phyloP scores from a whole-genome alignment of 2,329 filamentous ascomycete species.

The Ambrosiella cleistominuta region DNA sequence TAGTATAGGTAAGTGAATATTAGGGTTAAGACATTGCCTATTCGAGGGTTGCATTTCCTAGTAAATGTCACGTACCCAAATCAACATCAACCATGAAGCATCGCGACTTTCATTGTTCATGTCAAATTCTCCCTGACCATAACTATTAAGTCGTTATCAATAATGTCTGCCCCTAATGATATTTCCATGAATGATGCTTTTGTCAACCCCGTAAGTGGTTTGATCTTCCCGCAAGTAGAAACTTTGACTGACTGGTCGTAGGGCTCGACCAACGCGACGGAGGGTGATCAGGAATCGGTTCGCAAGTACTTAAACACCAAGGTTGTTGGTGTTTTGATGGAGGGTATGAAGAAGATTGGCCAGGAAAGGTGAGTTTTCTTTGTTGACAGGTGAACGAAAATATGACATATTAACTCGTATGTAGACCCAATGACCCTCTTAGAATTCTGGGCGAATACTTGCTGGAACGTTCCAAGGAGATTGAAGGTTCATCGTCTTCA shows the following conservation, averaged over 20 bases:
- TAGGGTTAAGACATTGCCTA: not conserved
- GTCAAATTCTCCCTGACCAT: not conserved
- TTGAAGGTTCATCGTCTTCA: constrained; percentile 27
- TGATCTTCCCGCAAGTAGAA: not conserved
- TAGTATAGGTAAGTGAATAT: not conserved
- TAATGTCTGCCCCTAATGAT: constrained; percentile 6
- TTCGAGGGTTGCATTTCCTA: not conserved
- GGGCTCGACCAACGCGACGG: not conserved
- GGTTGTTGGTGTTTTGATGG: constrained; percentile 48
- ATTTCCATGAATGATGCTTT: constrained; percentile 10
- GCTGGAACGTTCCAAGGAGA: constrained; percentile 47
- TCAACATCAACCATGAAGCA: not conserved
- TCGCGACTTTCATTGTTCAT: not conserved
- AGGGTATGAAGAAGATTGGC: constrained; percentile 58
- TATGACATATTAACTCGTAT: not conserved
- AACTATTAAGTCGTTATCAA: not conserved
- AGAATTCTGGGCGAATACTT: constrained; percentile 54
- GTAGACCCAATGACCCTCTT: constrained; percentile 48
- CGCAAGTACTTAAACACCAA: constrained; percentile 56
- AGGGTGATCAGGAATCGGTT: constrained; percentile 44
- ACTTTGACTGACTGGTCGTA: not conserved
- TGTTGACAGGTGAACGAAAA: not conserved
- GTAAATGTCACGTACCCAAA: not conserved
- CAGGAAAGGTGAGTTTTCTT: constrained; percentile 45
- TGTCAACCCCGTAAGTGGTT: not conserved